These are phyloP conservation scores for Aspergillus pseudonomiae DNA, from an alignment of 2,329 filamentous ascomycete genomes.

Conservation along the genomic window DNA sequence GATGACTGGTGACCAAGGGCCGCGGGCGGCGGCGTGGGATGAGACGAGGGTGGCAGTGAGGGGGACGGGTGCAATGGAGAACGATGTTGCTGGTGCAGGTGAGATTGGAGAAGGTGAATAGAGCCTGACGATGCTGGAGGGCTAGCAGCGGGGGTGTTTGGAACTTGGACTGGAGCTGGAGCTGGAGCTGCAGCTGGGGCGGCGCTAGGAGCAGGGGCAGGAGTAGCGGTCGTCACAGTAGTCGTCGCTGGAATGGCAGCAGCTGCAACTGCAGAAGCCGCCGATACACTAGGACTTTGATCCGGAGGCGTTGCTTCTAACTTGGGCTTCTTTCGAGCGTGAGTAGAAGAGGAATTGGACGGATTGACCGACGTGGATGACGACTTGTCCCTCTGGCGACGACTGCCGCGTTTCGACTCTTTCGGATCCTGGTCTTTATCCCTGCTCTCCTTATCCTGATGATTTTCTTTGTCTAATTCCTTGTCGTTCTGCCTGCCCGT, in stretches of 20 bases:
- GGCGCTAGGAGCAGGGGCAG: neutral
- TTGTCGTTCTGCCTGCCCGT: slow-evolving; percentile 32
- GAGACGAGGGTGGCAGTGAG: slow-evolving; percentile 34
- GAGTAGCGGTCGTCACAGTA: slow-evolving; percentile 7
- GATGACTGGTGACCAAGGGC: slow-evolving; percentile 30
- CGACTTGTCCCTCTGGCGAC: slow-evolving; percentile 42
- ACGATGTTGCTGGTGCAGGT: slow-evolving; percentile 23
- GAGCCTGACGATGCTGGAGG: slow-evolving; percentile 8
- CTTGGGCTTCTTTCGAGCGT: slow-evolving; percentile 53
- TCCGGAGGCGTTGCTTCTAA: slow-evolving; percentile 34
- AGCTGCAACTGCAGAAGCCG: slow-evolving; percentile 7
- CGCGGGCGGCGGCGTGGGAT: slow-evolving; percentile 20
- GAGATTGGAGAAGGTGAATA: slow-evolving; percentile 17
- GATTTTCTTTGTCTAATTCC: slow-evolving; percentile 25
- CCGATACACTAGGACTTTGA: slow-evolving; percentile 9
- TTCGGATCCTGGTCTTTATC: slow-evolving; percentile 14
- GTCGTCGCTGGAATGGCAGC: neutral
- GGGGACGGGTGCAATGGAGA: slow-evolving; percentile 21
- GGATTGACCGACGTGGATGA: slow-evolving; percentile 25
- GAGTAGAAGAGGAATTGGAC: slow-evolving; percentile 16
- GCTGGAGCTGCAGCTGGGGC: neutral
- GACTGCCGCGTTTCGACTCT: slow-evolving; percentile 32
- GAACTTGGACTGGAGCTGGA: slow-evolving; percentile 19
- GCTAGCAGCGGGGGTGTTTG: slow-evolving; percentile 17
- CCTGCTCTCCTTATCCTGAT: slow-evolving; percentile 20